Base-by-base conservation (phyloP, 257 asterid genomes). In the Solanum tarijense region DNA sequence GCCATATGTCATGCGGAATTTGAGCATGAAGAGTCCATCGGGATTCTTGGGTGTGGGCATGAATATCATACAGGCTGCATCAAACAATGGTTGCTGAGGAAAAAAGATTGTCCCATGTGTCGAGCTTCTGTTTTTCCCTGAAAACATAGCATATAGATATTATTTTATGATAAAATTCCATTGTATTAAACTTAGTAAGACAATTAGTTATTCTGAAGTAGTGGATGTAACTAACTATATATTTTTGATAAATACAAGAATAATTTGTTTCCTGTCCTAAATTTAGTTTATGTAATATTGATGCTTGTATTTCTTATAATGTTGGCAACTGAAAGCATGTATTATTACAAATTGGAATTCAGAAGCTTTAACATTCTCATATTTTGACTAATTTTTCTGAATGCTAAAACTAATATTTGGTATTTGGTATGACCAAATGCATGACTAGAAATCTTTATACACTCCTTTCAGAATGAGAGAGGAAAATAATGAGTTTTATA, bases 41-140 rank as follows among this genome's bases (percentile, higher is more conserved):
- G 72, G 72, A 65, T 8, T 2, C 88, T 88, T 16, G 11, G 5
- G 8, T 88, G 90, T 7, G 39, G 79, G 12, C 88, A 88, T 0
- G 90, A 88, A 41, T 84, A 72, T 9, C 88, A 84, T 10, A 43
- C 31, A 4, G 12, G 75, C 1, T 73, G 90, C 86, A 84, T 88
- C 23, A 71, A 39, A 20, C 62, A 74, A 23, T 88, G 90, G 86
- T 41, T 88, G 88, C 16, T 35, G 2, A 36, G 39, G 79, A 73
- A 74, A 13, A 88, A 83, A 9, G 27, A 35, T 36, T 88, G 90
- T 41, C 85, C 88, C 5, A 6, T 88, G 3, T 88, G 90, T 69
- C 85, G 52, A 58, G 88, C 85, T 21, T 23, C 38, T 3, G 78
- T 72, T 72, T 72, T 72, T 2, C 25, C 14, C 25, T 32, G 11